Percentiles rank a stretch among this genome's conserved stretches.
These are phyloP conservation scores for Aspergillus sp. DNA, from an alignment of 2,329 filamentous ascomycete species.

Conservation along the genomic window DNA sequence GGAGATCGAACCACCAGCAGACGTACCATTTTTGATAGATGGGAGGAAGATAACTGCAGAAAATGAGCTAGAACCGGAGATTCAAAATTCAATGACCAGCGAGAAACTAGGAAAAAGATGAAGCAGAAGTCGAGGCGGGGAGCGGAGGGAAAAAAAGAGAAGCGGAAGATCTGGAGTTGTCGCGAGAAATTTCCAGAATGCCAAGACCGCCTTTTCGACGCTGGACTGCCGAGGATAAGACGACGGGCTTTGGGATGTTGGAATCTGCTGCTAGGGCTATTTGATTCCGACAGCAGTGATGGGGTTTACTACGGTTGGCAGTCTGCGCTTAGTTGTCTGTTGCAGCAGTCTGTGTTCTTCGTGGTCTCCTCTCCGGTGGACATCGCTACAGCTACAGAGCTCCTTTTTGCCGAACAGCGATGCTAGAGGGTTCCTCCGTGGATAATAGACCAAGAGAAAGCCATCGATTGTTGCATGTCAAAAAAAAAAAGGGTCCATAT, in stretches of 20 bases:
- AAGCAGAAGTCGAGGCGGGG: conserved; percentile 10
- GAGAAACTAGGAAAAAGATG: conserved; percentile 2
- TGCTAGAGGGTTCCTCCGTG: neutral
- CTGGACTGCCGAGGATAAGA: conserved; percentile 25
- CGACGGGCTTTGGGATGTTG: neutral
- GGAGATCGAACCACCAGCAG: conserved; percentile 1
- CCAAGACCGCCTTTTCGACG: conserved; percentile 28
- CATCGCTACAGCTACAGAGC: neutral
- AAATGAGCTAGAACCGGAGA: neutral
- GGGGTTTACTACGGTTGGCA: no score
- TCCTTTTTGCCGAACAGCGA: conserved; percentile 7
- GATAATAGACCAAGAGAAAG: neutral
- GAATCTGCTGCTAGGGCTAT: neutral
- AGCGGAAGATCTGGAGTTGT: conserved; percentile 26
- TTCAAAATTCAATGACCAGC: neutral
- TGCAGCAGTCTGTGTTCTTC: no score
- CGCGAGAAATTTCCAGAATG: conserved; percentile 40
- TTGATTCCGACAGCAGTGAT: no score
- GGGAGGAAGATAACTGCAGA: conserved; percentile 1
- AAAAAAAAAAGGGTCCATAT: neutral
- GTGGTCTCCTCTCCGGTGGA: no score
- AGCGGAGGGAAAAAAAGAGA: conserved; percentile 22
- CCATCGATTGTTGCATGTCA: neutral
- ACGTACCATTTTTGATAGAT: conserved; percentile 19
- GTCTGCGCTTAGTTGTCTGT: no score